Base-by-base conservation (phyloP, 2,329 filamentous ascomycete species). In the Colletotrichum scovillei region DNA sequence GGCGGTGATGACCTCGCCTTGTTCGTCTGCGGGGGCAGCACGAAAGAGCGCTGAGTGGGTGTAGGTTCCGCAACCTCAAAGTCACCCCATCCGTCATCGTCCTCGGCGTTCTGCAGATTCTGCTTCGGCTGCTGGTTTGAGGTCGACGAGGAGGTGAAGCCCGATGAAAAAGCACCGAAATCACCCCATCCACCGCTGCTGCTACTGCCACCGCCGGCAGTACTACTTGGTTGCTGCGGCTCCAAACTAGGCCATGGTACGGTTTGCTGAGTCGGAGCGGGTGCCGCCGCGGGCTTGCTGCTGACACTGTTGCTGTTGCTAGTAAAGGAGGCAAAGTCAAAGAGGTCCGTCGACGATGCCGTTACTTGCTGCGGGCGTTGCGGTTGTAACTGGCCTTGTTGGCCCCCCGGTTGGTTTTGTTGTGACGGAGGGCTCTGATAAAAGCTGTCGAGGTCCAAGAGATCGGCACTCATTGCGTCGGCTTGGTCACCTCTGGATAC, bases 61-160 rank as follows among this genome's bases (percentile, higher is more conserved):
- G 77, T 70, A 1, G 83, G 79, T 49, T 86, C 82, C 19, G 89
- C 90, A 57, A 88, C 86, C 80, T 93, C 91, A 77, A 93, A 93
- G 68, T 93, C 91, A 0, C 92, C 92, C 88, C 92, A 93, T 32
- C 86, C 89, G 77, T 92, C 90, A 67, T 92, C 90, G 8, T 91
- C 88, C 3, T 88, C 89, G 6, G 84, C 82, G 24, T 42, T n/a
- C n/a, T 63, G 57, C 16, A 59, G 57, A 19, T 32, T 16, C 42
- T 62, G 62, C 56, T 62, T 70, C 14, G 62, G 56, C 46, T 26
- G 74, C 78, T 46, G 78, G 63, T 75, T 59, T 78, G 79, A 49
- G 3, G 38, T 28, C 32, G 38, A 63, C 71, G 16, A 78, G 42
- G 57, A 75, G 56, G 19, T 72, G 72, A 42, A 66, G 19, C 60